Base-by-base conservation (phyloP, 148 eudicot species). In the Rhododendron henanense region DNA sequence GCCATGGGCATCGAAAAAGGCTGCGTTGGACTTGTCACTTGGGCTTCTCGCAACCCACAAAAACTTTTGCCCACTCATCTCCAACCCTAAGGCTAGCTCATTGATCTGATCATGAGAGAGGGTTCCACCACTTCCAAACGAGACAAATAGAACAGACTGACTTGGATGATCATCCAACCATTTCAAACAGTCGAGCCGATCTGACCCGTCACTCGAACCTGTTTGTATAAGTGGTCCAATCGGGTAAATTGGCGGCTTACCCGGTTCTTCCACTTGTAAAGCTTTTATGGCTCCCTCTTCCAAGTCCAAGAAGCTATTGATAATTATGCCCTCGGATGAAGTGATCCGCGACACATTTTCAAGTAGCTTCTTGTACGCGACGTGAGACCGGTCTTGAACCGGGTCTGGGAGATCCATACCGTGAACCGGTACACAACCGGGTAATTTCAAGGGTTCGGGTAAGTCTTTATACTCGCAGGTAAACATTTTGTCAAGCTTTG, bases 121-220 rank as follows among this genome's bases (percentile, higher is more conserved):
- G 28, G 91, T 87, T 67, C 95, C 94, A 19, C 92, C 95, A 81
- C 95, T 93, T 23, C 95, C 94, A 83, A 93, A 93, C 0, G 93
- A 91, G 55, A 93, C 85, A 50, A 74, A 92, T 57, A 93, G 28
- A 19, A 93, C 94, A 1, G 94, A 93, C 13, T 86, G 81, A 10
- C 19, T 5, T 23, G 95, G 95, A 83, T 93, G 94, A 41, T 71
- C 71, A 51, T 92, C 89, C 63, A 93, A 73, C 95, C 95, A 93
- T 18, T 39, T 81, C 73, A 88, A 63, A 69, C 91, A 92, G 7
- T 65, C 73, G 3, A 31, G 31, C 57, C 82, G 81, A 5, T 65
- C 44, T 35, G 6, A 0, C 61, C 21, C 28, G 65, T 6, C 18
- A 25, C 83, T 81, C 16, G 83, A 53, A 31, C 47, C 85, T 14